Percentiles rank a stretch among this genome's conserved stretches.
These are phyloP conservation scores for Hypomyces perniciosus DNA, from an alignment of 2,329 filamentous ascomycete genomes.

Conservation along the genomic window DNA sequence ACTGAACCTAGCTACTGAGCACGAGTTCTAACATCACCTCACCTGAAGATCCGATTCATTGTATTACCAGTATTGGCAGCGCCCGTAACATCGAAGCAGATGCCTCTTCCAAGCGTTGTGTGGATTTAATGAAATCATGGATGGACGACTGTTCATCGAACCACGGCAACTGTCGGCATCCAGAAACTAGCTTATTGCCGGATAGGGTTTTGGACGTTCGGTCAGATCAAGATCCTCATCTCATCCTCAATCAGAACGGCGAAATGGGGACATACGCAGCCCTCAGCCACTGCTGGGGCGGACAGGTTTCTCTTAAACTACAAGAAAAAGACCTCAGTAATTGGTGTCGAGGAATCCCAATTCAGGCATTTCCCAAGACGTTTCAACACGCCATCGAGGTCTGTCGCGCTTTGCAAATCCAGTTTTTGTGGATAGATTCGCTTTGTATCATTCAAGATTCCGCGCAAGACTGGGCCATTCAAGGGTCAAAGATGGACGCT, in stretches of 20 bases:
- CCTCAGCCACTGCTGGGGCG: constrained; percentile 14
- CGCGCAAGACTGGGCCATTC: constrained; percentile 10
- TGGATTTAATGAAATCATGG: neutral
- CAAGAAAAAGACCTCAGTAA: neutral
- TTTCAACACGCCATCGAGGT: constrained; percentile 13
- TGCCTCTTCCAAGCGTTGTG: neutral
- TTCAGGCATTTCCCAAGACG: constrained; percentile 10
- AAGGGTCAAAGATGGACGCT: constrained; percentile 14
- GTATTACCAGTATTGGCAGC: neutral
- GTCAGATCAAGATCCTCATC: neutral
- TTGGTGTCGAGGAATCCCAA: neutral
- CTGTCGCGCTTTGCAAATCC: constrained; percentile 2
- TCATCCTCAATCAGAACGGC: neutral
- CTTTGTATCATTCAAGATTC: constrained; percentile 16
- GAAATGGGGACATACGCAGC: constrained; percentile 6
- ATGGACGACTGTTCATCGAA: neutral
- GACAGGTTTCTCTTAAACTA: constrained; percentile 5
- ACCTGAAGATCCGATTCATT: neutral
- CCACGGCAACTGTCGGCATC: neutral
- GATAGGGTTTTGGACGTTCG: neutral
- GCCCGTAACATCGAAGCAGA: neutral
- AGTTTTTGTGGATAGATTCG: constrained; percentile 15
- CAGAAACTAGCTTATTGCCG: neutral
- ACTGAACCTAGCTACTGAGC: too few species aligned
- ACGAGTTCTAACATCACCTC: too few species aligned